A percentile compares a stretch with the other conserved stretches of the same genome.
Evolutionary conservation across 768 basidiomycete genomes (phyloP).

Genomic region (Phanerochaete carnosa): DNA sequence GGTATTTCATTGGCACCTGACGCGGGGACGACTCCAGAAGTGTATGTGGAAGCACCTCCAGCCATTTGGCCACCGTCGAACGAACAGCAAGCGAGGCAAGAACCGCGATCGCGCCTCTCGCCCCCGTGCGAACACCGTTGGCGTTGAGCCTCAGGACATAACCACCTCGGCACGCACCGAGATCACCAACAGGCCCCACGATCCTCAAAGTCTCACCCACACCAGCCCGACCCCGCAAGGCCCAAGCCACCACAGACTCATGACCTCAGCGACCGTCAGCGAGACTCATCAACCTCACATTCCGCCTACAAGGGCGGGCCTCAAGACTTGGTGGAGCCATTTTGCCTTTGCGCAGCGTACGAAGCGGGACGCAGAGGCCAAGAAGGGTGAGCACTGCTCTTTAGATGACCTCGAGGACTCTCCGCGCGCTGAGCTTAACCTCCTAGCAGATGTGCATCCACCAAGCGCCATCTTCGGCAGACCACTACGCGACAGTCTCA

Average conservation of each 20-base stretch:
- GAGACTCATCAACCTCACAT: background rate
- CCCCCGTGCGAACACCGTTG: slow-evolving; percentile 14
- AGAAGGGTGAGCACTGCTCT: slow-evolving; percentile 34
- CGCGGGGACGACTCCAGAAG: background rate
- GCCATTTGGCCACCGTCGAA: slow-evolving; percentile 13
- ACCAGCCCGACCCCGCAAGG: background rate
- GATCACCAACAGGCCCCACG: background rate
- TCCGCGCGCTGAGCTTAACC: slow-evolving; percentile 8
- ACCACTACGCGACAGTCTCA: slow-evolving; percentile 78
- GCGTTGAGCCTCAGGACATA: background rate
- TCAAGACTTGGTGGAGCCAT: slow-evolving; percentile 82
- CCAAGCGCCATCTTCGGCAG: slow-evolving; percentile 75
- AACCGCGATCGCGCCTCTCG: slow-evolving; percentile 10
- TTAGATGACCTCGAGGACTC: background rate
- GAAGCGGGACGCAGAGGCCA: slow-evolving; percentile 52
- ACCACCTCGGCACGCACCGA: background rate
- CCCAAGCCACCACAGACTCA: slow-evolving; percentile 7
- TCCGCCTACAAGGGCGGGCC: slow-evolving; percentile 27
- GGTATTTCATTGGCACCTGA: background rate
- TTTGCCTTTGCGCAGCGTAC: slow-evolving; percentile 63
- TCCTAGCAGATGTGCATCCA: slow-evolving; percentile 23
- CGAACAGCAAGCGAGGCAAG: slow-evolving; percentile 11
- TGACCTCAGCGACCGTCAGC: slow-evolving; percentile 14
- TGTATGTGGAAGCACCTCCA: slow-evolving; percentile 19
- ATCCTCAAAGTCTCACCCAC: background rate